These are phyloP conservation scores for Pleurotus djamor DNA, from an alignment of 768 basidiomycete genomes.

Conservation along the genomic window DNA sequence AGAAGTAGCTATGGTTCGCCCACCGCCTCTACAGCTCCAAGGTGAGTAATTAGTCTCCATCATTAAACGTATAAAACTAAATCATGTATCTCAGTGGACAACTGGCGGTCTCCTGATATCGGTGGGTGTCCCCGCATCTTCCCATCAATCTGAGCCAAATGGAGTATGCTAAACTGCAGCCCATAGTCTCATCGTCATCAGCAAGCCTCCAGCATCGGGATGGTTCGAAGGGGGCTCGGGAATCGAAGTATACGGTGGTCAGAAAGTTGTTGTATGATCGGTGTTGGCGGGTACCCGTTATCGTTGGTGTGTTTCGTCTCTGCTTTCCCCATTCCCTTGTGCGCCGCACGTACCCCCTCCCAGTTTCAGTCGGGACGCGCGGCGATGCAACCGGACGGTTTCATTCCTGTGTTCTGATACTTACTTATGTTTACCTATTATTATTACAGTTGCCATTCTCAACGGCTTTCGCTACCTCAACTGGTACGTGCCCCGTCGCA, in stretches of 20 bases:
- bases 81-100: neutral
- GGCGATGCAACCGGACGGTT: neutral
- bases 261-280: neutral
- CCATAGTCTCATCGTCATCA: neutral
- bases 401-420: neutral
- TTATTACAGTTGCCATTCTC: neutral
- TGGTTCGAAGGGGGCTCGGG: no score
- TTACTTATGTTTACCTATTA: neutral
- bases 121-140: neutral
- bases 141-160: neutral
- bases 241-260: no score
- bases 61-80: neutral
- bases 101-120: neutral
- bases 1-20: neutral
- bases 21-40: slow-evolving; percentile 2
- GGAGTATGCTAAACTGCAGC: neutral
- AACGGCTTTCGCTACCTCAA: slow-evolving; percentile 1
- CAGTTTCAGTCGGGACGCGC: neutral
- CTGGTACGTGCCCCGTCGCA: neutral
- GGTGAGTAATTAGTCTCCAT: neutral
- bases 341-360: neutral
- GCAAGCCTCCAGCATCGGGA: no score
- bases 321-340: neutral
- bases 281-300: slow-evolving; percentile 3
- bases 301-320: neutral